Base-by-base conservation (phyloP, 306 rosid genomes). In the Vigna trinervia region DNA sequence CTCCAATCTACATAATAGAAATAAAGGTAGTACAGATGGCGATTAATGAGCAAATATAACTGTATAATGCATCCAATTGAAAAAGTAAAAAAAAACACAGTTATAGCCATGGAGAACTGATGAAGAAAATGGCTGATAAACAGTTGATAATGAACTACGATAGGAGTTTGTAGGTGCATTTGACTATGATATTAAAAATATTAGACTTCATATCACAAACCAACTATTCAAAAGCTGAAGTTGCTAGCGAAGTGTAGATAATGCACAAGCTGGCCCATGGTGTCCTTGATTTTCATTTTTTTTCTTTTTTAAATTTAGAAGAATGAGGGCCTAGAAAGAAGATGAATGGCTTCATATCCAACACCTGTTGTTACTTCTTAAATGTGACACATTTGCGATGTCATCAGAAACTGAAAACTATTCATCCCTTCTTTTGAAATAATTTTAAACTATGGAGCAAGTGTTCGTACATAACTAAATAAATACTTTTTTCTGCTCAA, bases 1-100 rank as follows among this genome's bases (percentile, higher is more conserved):
- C 78, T 93, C 99, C 71, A 96, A 88, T 90, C 99, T 96, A 83
- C 67, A 73, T 47, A 76, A 88, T 51, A 50, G 60, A 50, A 50
- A 78, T 52, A n/a, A 63, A 63, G 50, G 36, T 39, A 78, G 61
- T 48, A 54, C 60, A 77, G 7, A 59, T 52, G 73, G 56, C 15
- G 65, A 26, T 50, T 61, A 28, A 53, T 22, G 70, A 56, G 48
- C 38, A 58, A 46, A 57, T 12, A 34, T 50, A 83, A 67, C 34
- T 56, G 22, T 61, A 69, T 64, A 54, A 78, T 45, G 51, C 76
- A 69, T 73, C 54, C 76, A 59, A 41, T 51, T 65, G 58, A 36
- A 69, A 15, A 58, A 19, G 58, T 34, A 64, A 15, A 58, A 12
- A 14, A 58, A 19, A 64, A 47, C 46, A 65, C 17, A 26, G 23